A percentile compares a stretch with the other conserved stretches of the same genome.
These are phyloP conservation scores for Aeminium ludgeri DNA, from an alignment of 495 filamentous ascomycete genomes.

Conservation along the genomic window DNA sequence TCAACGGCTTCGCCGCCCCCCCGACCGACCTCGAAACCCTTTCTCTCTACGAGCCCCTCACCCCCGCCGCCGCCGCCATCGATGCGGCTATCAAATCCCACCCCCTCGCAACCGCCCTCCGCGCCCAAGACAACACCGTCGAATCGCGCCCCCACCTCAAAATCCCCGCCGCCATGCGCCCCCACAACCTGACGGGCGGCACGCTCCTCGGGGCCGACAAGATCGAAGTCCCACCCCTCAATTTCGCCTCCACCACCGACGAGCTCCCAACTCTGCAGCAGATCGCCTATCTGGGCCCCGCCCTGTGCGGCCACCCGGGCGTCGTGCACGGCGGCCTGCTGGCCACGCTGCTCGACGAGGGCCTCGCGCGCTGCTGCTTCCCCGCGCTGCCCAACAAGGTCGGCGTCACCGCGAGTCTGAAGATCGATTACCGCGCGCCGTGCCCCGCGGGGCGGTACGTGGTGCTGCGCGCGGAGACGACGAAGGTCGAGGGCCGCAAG, in stretches of 20 bases:
- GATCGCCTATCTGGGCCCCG: constrained; percentile 61
- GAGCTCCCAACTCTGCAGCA: constrained; percentile 46
- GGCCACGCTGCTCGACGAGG: constrained; percentile 86
- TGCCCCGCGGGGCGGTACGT: constrained; percentile 59
- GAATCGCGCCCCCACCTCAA: constrained; percentile 80
- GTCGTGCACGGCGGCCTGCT: constrained; percentile 84
- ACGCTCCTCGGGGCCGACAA: constrained; percentile 57
- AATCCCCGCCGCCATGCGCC: constrained; percentile 48
- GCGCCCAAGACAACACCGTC: constrained; percentile 45
- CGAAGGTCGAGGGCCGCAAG: constrained; percentile 83
- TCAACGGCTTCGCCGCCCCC: constrained; percentile 24
- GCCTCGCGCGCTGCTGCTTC: constrained; percentile 79
- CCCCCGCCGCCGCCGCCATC: constrained; percentile 42
- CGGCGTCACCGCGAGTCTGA: constrained; percentile 79
- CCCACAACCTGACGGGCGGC: constrained; percentile 67
- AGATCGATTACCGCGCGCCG: constrained; percentile 73
- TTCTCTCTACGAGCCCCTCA: constrained; percentile 43
- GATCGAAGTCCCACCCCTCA: constrained; percentile 67
- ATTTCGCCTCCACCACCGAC: constrained; percentile 54
- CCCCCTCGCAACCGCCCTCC: constrained; percentile 50
- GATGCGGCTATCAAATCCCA: constrained; percentile 60
- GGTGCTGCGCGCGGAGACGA: constrained; percentile 63
- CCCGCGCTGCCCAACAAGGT: constrained; percentile 75
- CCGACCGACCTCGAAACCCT: constrained; percentile 61
- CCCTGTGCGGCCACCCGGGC: constrained; percentile 80